Base-by-base conservation (phyloP, 352 stramenopile genomes). In the Globisporangium iwayamae region DNA sequence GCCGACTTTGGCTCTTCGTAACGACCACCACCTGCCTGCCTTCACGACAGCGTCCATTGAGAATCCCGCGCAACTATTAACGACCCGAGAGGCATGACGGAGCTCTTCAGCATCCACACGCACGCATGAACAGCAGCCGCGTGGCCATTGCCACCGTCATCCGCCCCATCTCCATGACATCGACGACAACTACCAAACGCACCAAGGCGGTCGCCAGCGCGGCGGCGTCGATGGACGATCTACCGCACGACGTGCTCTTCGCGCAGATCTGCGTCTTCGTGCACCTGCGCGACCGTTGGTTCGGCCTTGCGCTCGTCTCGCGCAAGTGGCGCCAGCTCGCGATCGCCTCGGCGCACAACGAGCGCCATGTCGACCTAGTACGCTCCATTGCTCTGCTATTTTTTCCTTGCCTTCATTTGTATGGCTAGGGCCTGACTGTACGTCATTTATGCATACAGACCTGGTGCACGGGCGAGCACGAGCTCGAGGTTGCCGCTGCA, bases 401-500 rank as follows among this genome's bases (percentile, higher is more conserved):
- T 28, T 2, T 28, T 28, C 25, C 25, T 28, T 28, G 25, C 25
- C 25, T 28, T 28, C 25, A 28, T 28, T 4, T 56, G 34, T 43
- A 18, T 7, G 47, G 16, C 30, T 55, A 6, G 28, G 30, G 28
- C 8, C 32, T 47, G 1, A 18, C 30, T 36, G 13, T 22, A 2
- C 68, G 20, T 8, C 8, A 11, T 2, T 56, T 60, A 16, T 55
- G n/a, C 39, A 10, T 20, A 5, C 41, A 91, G 83, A 91, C 78
- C 1, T 93, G 85, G 85, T 90, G 81, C 69, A 81, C 79, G 3
- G 75, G 85, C 1, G 70, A 90, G 46, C 57, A 83, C 22, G 77
- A 91, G 63, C 75, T 93, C 11, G 71, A 90, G 28, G 28, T 56
- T 9, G 76, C 79, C 9, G 76, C 75, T 3, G 56, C 69, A 11